Base-by-base conservation (phyloP, 225 moss, liverwort and hornwort genomes). In the Ulota crispa region DNA sequence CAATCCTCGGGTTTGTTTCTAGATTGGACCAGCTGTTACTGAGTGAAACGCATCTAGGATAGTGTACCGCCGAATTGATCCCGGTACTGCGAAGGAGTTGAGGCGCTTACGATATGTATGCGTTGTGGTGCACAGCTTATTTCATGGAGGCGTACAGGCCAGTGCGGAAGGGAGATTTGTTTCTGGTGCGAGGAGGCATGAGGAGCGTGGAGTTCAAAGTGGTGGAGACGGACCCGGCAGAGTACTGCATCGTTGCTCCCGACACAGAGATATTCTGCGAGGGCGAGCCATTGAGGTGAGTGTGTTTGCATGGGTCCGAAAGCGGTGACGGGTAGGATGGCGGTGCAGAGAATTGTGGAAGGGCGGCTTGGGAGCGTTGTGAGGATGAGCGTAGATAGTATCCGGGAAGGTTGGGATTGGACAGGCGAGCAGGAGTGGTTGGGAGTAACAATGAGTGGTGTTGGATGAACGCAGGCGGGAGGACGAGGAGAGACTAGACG, bases 201-300 rank as follows among this genome's bases (percentile, higher is more conserved):
- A 76, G 82, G 67, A 82, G 82, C 76, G 76, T 82, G 82, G 82
- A 82, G 82, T 82, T 82, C 57, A 82, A 82, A 82, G 82, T 82
- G 8, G 82, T 82, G 13, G 82, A 82, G 82, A 82, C 82, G 36
- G 82, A 82, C 59, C 82, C 82, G 45, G 69, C 27, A 24, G 96
- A 95, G 32, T 95, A 97, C 84, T 97, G 97, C 85, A 97, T 97
- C 78, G 97, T 97, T 24, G 97, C 97, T 68, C 95, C 97, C 13
- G 94, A 97, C 77, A 97, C 97, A 0, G 94, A 97, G 19, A 94
- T 97, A 8, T 97, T 94, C 68, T 97, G 97, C 86, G 95, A 97
- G 78, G 97, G 97, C 64, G 97, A 97, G 71, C 89, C 95, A 8
- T 67, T 97, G 66, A 91, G 94, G 88, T 90, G 36, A 67, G 86